phyloP scores from a whole-genome alignment of 805 yeast genomes.

The Hanseniaspora lindneri region DNA sequence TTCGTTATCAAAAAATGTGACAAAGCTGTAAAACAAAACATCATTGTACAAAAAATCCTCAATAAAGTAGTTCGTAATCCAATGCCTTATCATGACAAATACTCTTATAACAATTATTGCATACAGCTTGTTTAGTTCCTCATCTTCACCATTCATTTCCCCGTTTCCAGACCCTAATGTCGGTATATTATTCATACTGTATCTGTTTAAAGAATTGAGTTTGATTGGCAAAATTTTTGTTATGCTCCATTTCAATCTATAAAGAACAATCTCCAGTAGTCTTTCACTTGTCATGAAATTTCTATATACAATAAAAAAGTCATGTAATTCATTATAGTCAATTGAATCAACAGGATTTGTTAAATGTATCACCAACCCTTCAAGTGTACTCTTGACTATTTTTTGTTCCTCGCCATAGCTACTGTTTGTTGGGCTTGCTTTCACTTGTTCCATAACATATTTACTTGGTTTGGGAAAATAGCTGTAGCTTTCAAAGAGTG shows the following conservation, averaged over 20 bases:
- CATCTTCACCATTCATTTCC: conserved; percentile 16
- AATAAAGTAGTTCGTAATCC: conserved; percentile 76
- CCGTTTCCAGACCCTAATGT: conserved; percentile 13
- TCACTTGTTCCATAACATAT: conserved; percentile 22
- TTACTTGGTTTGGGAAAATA: conserved; percentile 27
- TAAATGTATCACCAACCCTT: conserved; percentile 41
- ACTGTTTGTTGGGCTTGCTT: conserved; percentile 19
- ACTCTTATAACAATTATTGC: conserved; percentile 63
- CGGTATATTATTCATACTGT: conserved; percentile 1
- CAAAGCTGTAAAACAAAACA: conserved; percentile 37
- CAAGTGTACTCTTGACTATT: conserved; percentile 24
- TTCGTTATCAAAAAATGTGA: conserved; percentile 32
- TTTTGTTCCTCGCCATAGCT: conserved; percentile 16
- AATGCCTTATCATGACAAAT: conserved; percentile 77
- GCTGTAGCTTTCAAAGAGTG: conserved; percentile 17
- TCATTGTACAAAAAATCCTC: conserved; percentile 61
- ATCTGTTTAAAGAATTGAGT: not conserved
- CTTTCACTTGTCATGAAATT: conserved; percentile 49
- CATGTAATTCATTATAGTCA: conserved; percentile 68
- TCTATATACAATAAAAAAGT: conserved; percentile 76
- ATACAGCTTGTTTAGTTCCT: conserved; percentile 38
- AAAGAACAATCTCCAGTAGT: conserved; percentile 48
- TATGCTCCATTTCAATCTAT: conserved; percentile 61
- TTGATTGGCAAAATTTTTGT: conserved; percentile 3
- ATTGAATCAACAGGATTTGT: conserved; percentile 58